phyloP scores from a whole-genome alignment of 371 early-diverging fungal genomes.

The Blakeslea trispora region DNA sequence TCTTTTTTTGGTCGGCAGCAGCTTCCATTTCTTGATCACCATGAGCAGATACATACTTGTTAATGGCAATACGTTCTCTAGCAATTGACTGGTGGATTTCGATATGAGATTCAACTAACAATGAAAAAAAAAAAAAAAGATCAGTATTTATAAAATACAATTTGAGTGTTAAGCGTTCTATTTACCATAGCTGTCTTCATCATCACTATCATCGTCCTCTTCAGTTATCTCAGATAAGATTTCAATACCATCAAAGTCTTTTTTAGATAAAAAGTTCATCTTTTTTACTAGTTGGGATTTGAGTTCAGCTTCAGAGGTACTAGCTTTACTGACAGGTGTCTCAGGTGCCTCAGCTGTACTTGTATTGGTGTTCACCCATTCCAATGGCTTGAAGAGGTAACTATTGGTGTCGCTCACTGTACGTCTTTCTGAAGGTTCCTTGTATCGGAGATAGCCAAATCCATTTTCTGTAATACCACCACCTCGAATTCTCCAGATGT shows the following conservation, averaged over 20 bases:
- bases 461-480: constrained; percentile 30
- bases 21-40: too few relatives aligned
- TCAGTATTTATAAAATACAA: too few relatives aligned
- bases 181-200: neutral
- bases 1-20: constrained; percentile 6
- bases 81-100: too few relatives aligned
- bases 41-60: too few relatives aligned
- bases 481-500: constrained; percentile 25
- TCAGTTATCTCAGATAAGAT: neutral
- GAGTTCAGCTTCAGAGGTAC: neutral
- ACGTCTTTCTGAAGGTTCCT: neutral
- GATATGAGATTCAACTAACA: too few relatives aligned
- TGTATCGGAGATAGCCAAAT: constrained; percentile 28
- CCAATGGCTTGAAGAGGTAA: neutral
- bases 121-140: too few relatives aligned
- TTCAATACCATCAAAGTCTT: neutral
- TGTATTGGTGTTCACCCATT: neutral
- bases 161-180: too few relatives aligned
- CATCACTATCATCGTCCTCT: neutral
- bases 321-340: neutral
- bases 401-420: neutral
- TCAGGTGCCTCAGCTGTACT: neutral
- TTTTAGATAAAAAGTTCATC: neutral
- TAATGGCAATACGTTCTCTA: too few relatives aligned
- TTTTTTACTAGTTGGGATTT: too few relatives aligned